phyloP scores from a whole-genome alignment of 2,329 filamentous ascomycete genomes.

The Fusarium proliferatum region DNA sequence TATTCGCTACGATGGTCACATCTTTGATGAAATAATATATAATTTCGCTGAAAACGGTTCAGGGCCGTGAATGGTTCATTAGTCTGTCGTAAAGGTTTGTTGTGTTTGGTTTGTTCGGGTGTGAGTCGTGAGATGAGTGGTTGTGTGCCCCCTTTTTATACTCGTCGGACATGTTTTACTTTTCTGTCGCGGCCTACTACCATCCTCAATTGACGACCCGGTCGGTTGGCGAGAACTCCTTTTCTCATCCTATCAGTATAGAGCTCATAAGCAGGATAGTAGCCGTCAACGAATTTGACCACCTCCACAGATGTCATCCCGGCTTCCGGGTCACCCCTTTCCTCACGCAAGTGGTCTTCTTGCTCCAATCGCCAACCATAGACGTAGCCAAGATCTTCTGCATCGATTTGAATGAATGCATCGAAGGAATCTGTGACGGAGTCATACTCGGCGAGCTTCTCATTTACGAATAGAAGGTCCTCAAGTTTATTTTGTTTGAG shows the following conservation, averaged over 20 bases:
- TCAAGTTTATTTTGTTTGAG: slow-evolving; percentile 60
- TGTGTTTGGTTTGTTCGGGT: background rate
- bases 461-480: slow-evolving; percentile 64
- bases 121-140: background rate
- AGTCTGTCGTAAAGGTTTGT: slow-evolving; percentile 26
- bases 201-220: slow-evolving; percentile 69
- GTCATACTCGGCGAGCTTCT: slow-evolving; percentile 60
- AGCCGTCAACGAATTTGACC: slow-evolving; percentile 74
- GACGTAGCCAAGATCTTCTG: slow-evolving; percentile 78
- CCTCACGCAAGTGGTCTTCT: slow-evolving; percentile 74
- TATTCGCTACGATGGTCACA: slow-evolving; percentile 31
- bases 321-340: slow-evolving; percentile 65
- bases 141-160: slow-evolving; percentile 46
- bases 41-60: slow-evolving; percentile 27
- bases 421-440: slow-evolving; percentile 61
- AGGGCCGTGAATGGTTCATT: slow-evolving; percentile 34
- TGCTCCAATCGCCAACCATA: slow-evolving; percentile 88
- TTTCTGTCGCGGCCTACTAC: slow-evolving; percentile 70
- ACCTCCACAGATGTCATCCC: slow-evolving; percentile 90
- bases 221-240: slow-evolving; percentile 64
- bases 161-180: slow-evolving; percentile 66
- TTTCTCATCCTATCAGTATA: slow-evolving; percentile 69
- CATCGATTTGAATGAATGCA: slow-evolving; percentile 71
- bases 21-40: slow-evolving; percentile 4
- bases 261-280: slow-evolving; percentile 79